Evolutionary conservation across 495 filamentous ascomycete species (phyloP), one percentile per base, ranked within the genome.

Genomic region (Penicillium samsonianum): DNA sequence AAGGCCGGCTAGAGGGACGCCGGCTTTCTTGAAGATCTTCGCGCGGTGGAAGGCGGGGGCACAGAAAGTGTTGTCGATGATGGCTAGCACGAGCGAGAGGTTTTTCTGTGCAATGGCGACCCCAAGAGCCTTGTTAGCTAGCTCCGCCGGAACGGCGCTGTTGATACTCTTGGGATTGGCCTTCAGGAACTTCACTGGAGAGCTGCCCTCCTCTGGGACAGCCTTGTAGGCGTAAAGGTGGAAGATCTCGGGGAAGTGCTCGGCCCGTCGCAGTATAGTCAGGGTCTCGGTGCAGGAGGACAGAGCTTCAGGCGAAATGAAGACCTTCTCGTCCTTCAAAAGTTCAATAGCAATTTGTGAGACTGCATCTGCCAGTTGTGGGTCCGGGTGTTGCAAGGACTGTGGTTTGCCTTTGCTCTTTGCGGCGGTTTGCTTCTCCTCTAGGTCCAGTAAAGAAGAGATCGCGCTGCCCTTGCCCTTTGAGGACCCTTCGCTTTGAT

Each of bases 161-260:
- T 84, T 83, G 44, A 85, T 73, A 56, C 79, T 82, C 59, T 83
- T 83, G 5, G 92, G 89, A 20, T 87, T 87, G 22, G 84, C 81
- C 42, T 79, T 68, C 48, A 66, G 74, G 69, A 85, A 92, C 64
- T 73, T 75, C 35, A 88, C 73, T 2, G 83, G 79, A 4, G 77
- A 81, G 40, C 80, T 79, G 22, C 76, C 73, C 64, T 85, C 77
- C 52, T 82, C 74, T 10, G 90, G 90, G 47, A 86, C 73, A 16
- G 90, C 89, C 70, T 98, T 98, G 65, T 80, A 81, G 50, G 90
- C 91, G 63, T 91, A 98, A 33, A 98, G 82, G 42, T 83, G 68
- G 76, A 98, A 88, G 45, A 89, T 83, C 43, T 86, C 80, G 3
- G 94, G 90, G 67, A 97, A 81, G 31, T 85, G 83, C 55, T 89